Evolutionary conservation across 371 early-diverging fungal species (phyloP), one percentile per base, ranked within the genome.

Genomic region (Actinomortierella ambigua): DNA sequence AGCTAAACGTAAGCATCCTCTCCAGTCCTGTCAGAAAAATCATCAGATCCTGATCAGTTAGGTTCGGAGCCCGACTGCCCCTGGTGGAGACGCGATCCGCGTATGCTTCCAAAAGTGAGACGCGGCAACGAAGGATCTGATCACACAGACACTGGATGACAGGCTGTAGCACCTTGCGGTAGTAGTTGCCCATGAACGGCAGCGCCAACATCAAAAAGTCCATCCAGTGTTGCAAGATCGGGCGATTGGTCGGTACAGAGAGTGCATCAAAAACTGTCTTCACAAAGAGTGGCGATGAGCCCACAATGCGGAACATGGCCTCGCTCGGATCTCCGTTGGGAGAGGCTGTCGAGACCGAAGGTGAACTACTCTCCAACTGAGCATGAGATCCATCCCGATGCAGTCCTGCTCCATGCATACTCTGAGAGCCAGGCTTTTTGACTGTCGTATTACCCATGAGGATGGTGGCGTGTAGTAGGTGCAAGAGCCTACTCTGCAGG

Each of bases 141-240:
- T 85, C 81, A 59, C 90, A 90, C 3, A 90, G 60, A 63, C 79
- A 81, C 52, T 84, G 82, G 1, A 91, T 61, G 34, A 91, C 69
- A 0, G 92, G 92, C 23, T 87, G 64, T 3, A 93, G 57, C 23
- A 88, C 76, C 23, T 75, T 69, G 5, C 84, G 77, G 64, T 91
- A 91, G 24, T 82, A 88, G 26, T 80, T 75, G 34, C 85, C 80
- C 24, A 90, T 56, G 49, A 82, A 85, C 0, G 89, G 88, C 6
- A 93, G 69, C 1, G 85, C 80, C 3, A 82, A 76, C 51, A 88
- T 71, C 59, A 90, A 73, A 63, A 92, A 90, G 60, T 93, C 90
- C 76, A 90, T 83, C 91, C 91, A 93, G 52, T 89, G 82, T 28
- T 87, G 87, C n/a, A 92, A 68, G 39, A 91, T 77, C 1, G 85